A percentile compares a stretch with the other conserved stretches of the same genome.
Evolutionary conservation across 805 yeast species (phyloP).

Genomic region (Candida maltosa): DNA sequence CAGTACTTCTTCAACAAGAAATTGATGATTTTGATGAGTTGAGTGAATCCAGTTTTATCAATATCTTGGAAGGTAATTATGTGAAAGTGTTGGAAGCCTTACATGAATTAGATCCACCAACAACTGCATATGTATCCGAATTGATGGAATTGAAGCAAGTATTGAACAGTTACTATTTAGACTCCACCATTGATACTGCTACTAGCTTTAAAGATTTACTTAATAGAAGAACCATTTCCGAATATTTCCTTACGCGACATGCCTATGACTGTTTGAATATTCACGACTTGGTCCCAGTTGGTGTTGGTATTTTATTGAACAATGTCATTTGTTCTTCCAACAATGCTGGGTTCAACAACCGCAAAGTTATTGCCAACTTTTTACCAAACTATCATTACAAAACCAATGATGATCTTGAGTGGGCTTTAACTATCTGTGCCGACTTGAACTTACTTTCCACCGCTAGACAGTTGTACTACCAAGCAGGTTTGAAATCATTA

Average conservation of each 20-base stretch:
- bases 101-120: slow-evolving; percentile 58
- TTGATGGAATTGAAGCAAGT: slow-evolving; percentile 64
- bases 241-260: slow-evolving; percentile 52
- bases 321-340: slow-evolving; percentile 42
- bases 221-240: slow-evolving; percentile 42
- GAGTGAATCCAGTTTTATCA: slow-evolving; percentile 43
- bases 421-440: slow-evolving; percentile 74
- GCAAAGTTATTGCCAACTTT: slow-evolving; percentile 47
- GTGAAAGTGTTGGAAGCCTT: slow-evolving; percentile 56
- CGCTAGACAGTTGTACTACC: slow-evolving; percentile 51
- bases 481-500: slow-evolving; percentile 45
- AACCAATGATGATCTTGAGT: slow-evolving; percentile 75
- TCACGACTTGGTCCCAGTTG: slow-evolving; percentile 60
- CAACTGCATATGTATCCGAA: slow-evolving; percentile 61
- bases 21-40: slow-evolving; percentile 20
- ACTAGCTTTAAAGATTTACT: slow-evolving; percentile 6
- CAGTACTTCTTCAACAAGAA: slow-evolving; percentile 29
- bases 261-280: slow-evolving; percentile 52
- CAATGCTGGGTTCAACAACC: slow-evolving; percentile 29
- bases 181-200: slow-evolving; percentile 1
- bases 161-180: slow-evolving; percentile 36
- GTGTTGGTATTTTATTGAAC: slow-evolving; percentile 56
- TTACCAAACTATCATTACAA: slow-evolving; percentile 59
- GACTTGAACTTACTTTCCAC: slow-evolving; percentile 58
- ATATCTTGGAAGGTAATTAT: slow-evolving; percentile 54